Evolutionary conservation across 2,329 filamentous ascomycete genomes (phyloP), one percentile per base, ranked within the genome.

Genomic region (Colletotrichum filicis): DNA sequence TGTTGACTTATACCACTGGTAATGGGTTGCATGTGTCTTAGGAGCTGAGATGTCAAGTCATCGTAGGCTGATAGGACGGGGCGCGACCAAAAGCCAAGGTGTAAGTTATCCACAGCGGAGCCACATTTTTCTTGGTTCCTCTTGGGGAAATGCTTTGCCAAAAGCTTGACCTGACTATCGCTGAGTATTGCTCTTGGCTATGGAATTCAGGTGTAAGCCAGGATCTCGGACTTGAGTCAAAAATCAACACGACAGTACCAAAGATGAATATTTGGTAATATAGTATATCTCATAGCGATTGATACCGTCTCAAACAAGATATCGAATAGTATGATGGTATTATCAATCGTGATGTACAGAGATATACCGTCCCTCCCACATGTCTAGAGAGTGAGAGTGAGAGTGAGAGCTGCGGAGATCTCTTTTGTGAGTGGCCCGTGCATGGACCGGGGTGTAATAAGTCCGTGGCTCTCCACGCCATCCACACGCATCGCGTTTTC

Each of bases 401-500:
- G 16, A 42, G 16, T 42, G 37, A 42, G 37, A 42, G 16, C 19
- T 49, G 60, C 60, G 56, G 71, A 73, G 66, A 73, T 71, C 53
- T 52, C 24, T n/a, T 56, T 62, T n/a, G 56, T 12, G 5, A 6
- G 46, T 71, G 71, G 56, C 9, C 71, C 56, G 71, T 73, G 71
- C 71, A n/a, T 19, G 1, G 1, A 37, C 35, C 22, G 19, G 57
- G 68, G 57, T 24, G 37, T 11, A 6, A 19, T 9, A 4, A 19
- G 16, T 49, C 65, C 42, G 28, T 58, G 42, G 19, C 30, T 73
- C 66, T 73, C 70, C 66, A 70, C 42, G 60, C 66, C 71, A 71
- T 66, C 71, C 71, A 73, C 71, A 73, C 66, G 66, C 56, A 61
- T 70, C 55, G 59, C 66, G 66, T 66, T 28, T 70, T 22, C 71